Percentiles rank a stretch among this genome's conserved stretches.
phyloP scores from a whole-genome alignment of 2,329 filamentous ascomycete species.

The Aspergillus costaricaensis region DNA sequence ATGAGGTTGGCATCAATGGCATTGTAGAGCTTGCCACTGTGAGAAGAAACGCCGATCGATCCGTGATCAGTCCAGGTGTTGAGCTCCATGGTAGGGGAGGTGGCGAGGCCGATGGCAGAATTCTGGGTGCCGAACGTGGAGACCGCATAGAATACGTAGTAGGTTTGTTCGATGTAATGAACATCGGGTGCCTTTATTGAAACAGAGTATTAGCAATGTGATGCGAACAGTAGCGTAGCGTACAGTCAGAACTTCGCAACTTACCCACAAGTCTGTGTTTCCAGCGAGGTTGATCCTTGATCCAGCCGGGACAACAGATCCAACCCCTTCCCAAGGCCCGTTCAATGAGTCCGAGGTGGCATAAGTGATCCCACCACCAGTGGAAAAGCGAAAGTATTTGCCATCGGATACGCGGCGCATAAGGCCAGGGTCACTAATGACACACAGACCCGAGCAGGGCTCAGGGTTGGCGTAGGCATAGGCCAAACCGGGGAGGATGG shows the following conservation, averaged over 20 bases:
- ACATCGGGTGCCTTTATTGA: constrained; percentile 63
- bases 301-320: constrained; percentile 48
- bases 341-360: constrained; percentile 49
- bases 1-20: constrained; percentile 63
- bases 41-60: constrained; percentile 40
- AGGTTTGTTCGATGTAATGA: constrained; percentile 55
- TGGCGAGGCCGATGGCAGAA: constrained; percentile 63
- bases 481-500: constrained; percentile 12
- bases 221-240: background rate
- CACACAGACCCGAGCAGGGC: constrained; percentile 34
- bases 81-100: constrained; percentile 45
- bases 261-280: constrained; percentile 54
- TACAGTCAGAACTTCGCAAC: constrained; percentile 9
- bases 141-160: constrained; percentile 68
- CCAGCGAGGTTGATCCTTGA: constrained; percentile 50
- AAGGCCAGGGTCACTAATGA: constrained; percentile 52
- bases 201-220: background rate
- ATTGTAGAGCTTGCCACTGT: constrained; percentile 53
- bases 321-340: constrained; percentile 54
- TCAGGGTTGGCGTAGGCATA: constrained; percentile 35
- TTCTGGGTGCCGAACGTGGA: constrained; percentile 62
- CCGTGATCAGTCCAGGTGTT: constrained; percentile 39
- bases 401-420: constrained; percentile 52
- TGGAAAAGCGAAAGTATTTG: constrained; percentile 58
- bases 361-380: constrained; percentile 53